Evolutionary conservation across 176 grass and related monocot genomes (phyloP).

Genomic region (Ampelocalamus luodianensis): DNA sequence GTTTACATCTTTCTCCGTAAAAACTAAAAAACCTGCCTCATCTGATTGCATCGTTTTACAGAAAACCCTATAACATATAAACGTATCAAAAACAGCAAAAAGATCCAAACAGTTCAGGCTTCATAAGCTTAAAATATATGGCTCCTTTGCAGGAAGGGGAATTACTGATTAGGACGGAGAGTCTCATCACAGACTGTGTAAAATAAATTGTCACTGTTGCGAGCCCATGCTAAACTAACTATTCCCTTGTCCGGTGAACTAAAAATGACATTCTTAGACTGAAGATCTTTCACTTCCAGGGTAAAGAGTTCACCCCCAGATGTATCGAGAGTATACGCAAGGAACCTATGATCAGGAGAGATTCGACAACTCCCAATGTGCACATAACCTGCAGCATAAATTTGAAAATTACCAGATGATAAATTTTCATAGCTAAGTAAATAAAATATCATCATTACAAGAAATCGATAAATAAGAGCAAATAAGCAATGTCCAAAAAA

Average conservation of each 20-base stretch:
- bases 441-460: constrained; percentile 7
- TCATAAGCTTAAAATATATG: constrained; percentile 26
- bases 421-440: constrained; percentile 27
- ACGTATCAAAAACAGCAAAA: constrained; percentile 37
- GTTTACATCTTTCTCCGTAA: constrained; percentile 77
- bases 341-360: constrained; percentile 86
- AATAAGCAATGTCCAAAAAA: constrained; percentile 4
- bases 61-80: constrained; percentile 67
- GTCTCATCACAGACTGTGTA: constrained; percentile 82
- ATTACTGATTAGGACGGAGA: constrained; percentile 84
- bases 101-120: constrained; percentile 7
- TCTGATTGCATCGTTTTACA: constrained; percentile 69
- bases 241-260: constrained; percentile 60
- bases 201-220: constrained; percentile 63
- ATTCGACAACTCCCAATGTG: constrained; percentile 87
- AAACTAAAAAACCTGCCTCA: constrained; percentile 55
- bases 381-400: constrained; percentile 77
- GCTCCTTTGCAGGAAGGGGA: constrained; percentile 17
- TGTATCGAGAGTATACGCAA: constrained; percentile 88
- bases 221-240: constrained; percentile 90
- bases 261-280: constrained; percentile 57
- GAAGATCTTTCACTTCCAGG: constrained; percentile 78
- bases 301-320: constrained; percentile 91
- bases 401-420: constrained; percentile 34
- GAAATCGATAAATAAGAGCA: constrained; percentile 29